Evolutionary conservation across 495 filamentous ascomycete genomes (phyloP).

Genomic region (Aspergillus olivimuriae): DNA sequence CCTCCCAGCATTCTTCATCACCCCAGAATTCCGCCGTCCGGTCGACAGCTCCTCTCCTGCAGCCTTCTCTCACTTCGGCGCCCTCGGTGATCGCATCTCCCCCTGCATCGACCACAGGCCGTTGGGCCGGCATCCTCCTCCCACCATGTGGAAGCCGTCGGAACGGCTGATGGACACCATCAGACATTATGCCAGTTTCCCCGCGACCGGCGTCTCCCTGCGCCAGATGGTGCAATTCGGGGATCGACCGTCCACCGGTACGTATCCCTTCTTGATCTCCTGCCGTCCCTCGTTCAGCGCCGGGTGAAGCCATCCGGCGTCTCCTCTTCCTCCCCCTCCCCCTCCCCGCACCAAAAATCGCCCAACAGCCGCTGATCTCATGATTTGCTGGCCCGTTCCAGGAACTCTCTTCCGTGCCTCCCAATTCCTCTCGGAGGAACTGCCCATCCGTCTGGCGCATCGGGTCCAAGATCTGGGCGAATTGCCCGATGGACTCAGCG

Average conservation of each 20-base stretch:
- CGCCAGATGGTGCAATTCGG: slow-evolving; percentile 99
- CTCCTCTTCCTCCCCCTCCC: no score
- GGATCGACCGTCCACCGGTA: slow-evolving; percentile 80
- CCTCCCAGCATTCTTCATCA: background rate
- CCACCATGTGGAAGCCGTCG: slow-evolving; percentile 81
- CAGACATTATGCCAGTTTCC: slow-evolving; percentile 95
- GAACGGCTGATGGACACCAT: slow-evolving; percentile 96
- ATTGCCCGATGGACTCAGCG: slow-evolving; percentile 93
- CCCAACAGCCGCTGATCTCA: slow-evolving; percentile 12
- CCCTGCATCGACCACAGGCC: slow-evolving; percentile 26
- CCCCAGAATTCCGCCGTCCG: background rate
- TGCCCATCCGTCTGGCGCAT: slow-evolving; percentile 93
- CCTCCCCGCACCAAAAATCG: no score
- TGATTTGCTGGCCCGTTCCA: slow-evolving; percentile 21
- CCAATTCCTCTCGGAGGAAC: slow-evolving; percentile 96
- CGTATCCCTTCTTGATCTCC: slow-evolving; percentile 10
- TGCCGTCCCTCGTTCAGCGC: background rate
- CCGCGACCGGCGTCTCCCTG: slow-evolving; percentile 91
- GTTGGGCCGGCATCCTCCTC: slow-evolving; percentile 19
- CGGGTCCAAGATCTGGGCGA: slow-evolving; percentile 88
- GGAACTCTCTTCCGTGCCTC: slow-evolving; percentile 96
- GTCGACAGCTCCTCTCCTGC: no score
- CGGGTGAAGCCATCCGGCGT: no score
- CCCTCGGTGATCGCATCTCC: no score
- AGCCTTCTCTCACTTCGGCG: no score